Base-by-base conservation (phyloP, 2,329 filamentous ascomycete species). In the Kalmusia sp. region DNA sequence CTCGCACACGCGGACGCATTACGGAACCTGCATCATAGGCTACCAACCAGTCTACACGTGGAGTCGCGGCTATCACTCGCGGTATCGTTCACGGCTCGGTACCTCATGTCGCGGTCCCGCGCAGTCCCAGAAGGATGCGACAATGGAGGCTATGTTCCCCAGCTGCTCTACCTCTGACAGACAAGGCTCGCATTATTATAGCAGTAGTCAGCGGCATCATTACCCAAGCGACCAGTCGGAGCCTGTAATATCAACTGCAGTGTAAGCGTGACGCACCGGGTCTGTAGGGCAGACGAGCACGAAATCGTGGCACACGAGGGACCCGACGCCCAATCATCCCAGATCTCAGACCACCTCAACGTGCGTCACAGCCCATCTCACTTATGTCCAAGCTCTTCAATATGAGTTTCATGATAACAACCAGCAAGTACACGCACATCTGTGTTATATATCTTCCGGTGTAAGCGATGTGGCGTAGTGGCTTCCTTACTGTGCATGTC, bases 41-140 rank as follows among this genome's bases (percentile, higher is more conserved):
- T 25, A 35, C 43, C 43, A 33, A 9, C 43, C 43, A 35, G 43
- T 33, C 43, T 31, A 46, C 43, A 46, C 43, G 43, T 46, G 30
- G 43, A 43, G n/a, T 19, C n/a, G 43, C 43, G 30, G 30, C 43
- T 46, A 35, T 30, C 24, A 5, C 15, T n/a, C 30, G 25, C 43
- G 30, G 30, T 46, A 35, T 30, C 24, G 6, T 15, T n/a, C 30
- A 34, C 43, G 30, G 30, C 30, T 35, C 30, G 21, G 30, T 27
- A 22, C 30, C n/a, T n/a, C n/a, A n/a, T n/a, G n/a, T 21, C 21
- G n/a, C 22, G 34, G 19, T 25, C 7, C 30, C 28, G 28, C 15
- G 27, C 30, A 46, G 11, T 15, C 19, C 14, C 43, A 15, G 14
- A 19, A 17, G 14, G 25, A 34, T 34, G 43, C 43, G 43, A 25